Evolutionary conservation across 129 eudicot genomes (phyloP).

Genomic region (Erigeron canadensis): DNA sequence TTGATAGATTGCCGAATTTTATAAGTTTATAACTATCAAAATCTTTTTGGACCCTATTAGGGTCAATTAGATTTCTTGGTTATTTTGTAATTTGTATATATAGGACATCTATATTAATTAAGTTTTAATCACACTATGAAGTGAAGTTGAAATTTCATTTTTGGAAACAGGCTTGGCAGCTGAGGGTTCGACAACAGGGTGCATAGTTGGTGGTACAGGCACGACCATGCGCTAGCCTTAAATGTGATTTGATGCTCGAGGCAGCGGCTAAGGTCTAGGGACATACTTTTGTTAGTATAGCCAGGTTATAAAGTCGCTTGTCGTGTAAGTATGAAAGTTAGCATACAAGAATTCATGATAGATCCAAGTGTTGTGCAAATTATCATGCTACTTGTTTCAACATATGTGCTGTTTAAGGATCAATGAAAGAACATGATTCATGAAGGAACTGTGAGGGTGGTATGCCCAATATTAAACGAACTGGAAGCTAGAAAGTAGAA

Average conservation of each 20-base stretch:
- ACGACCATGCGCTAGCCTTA: conserved; percentile 18
- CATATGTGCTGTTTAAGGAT: conserved; percentile 15
- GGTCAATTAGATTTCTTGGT: neutral
- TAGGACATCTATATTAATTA: neutral
- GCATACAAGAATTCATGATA: conserved; percentile 25
- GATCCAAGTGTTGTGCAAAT: conserved; percentile 8
- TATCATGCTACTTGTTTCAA: conserved; percentile 23
- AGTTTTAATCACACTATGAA: neutral
- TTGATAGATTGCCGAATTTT: neutral
- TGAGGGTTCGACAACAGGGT: conserved; percentile 52
- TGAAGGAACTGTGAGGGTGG: neutral
- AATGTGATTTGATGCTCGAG: neutral
- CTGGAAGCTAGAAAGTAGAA: too few species aligned
- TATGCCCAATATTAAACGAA: too few species aligned
- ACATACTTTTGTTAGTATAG: conserved; percentile 7
- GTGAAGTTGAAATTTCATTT: neutral
- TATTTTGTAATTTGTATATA: neutral
- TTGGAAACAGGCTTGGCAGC: conserved; percentile 64
- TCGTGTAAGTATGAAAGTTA: conserved; percentile 30
- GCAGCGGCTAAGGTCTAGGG: conserved; percentile 9
- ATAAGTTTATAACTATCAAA: neutral
- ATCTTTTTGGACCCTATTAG: neutral
- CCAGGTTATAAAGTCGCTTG: conserved; percentile 9
- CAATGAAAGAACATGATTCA: conserved; percentile 21
- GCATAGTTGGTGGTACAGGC: conserved; percentile 40